Evolutionary conservation across 176 grass and related monocot species (phyloP).

Genomic region (Alloteropsis semialata): DNA sequence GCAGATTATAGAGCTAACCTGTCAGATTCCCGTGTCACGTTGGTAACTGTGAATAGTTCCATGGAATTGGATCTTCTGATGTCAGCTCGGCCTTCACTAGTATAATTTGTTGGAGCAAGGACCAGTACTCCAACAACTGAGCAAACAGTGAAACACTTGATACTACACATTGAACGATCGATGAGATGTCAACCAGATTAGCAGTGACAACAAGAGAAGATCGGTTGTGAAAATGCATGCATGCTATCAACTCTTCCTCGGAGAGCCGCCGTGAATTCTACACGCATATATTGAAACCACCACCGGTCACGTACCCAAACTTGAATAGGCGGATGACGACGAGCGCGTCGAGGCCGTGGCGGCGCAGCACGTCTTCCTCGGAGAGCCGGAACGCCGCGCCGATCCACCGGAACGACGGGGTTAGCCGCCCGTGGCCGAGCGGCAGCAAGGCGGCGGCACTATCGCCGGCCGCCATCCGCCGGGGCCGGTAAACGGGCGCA

Average conservation of each 20-base stretch:
- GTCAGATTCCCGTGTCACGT: conserved; percentile 54
- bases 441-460: conserved; percentile 25
- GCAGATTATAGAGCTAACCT: conserved; percentile 41
- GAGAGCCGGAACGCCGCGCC: conserved; percentile 56
- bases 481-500: conserved; percentile 60
- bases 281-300: not conserved
- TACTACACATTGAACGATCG: conserved; percentile 43
- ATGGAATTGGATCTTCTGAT: conserved; percentile 52
- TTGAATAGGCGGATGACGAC: conserved; percentile 80
- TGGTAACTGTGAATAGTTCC: conserved; percentile 80
- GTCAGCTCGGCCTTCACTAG: conserved; percentile 21
- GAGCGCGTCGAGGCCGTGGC: conserved; percentile 73
- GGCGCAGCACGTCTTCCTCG: conserved; percentile 61
- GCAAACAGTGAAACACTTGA: conserved; percentile 74
- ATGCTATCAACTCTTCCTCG: not conserved
- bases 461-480: conserved; percentile 38
- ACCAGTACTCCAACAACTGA: conserved; percentile 64
- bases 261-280: not conserved
- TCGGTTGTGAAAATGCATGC: not conserved
- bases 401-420: conserved; percentile 68
- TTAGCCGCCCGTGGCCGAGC: conserved; percentile 38
- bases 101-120: conserved; percentile 75
- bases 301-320: conserved; percentile 39
- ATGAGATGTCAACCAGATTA: not conserved
- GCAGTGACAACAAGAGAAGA: not conserved